Evolutionary conservation across 2,329 filamentous ascomycete species (phyloP).

Genomic region (Arachnopeziza araneosa): DNA sequence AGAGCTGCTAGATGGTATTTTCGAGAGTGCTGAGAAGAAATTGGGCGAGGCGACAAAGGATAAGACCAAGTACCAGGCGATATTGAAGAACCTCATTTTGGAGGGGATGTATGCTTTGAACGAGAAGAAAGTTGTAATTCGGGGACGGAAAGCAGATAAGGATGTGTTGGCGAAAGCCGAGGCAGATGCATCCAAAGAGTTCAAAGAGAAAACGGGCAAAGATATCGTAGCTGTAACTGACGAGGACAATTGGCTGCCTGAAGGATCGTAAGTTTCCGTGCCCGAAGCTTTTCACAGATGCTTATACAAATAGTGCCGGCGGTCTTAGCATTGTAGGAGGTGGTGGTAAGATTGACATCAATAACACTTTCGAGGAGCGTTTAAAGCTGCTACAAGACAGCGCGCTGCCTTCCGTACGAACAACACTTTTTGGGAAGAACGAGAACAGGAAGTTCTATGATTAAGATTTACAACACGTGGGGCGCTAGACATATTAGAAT

Average conservation of each 20-base stretch:
- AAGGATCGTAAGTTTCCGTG: constrained; percentile 65
- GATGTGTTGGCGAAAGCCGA: constrained; percentile 72
- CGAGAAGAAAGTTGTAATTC: constrained; percentile 70
- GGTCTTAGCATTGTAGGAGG: constrained; percentile 77
- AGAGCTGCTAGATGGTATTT: constrained; percentile 84
- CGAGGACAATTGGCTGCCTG: constrained; percentile 72
- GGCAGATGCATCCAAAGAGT: constrained; percentile 71
- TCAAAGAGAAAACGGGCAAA: constrained; percentile 70
- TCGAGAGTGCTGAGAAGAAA: constrained; percentile 71
- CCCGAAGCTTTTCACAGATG: not conserved
- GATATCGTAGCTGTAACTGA: constrained; percentile 68
- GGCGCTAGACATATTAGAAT: constrained; percentile 1
- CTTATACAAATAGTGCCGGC: constrained; percentile 58
- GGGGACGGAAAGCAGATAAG: constrained; percentile 74
- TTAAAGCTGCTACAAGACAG: constrained; percentile 78
- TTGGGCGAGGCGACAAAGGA: constrained; percentile 63
- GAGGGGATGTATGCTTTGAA: constrained; percentile 86
- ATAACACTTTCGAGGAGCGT: constrained; percentile 95
- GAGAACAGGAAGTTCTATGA: constrained; percentile 93
- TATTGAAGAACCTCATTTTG: constrained; percentile 75
- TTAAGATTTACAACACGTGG: constrained; percentile 40
- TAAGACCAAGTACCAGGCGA: constrained; percentile 65
- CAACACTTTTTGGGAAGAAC: constrained; percentile 89
- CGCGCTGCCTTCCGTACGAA: constrained; percentile 77
- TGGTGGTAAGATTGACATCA: constrained; percentile 91